Evolutionary conservation across 257 asterid genomes (phyloP).

Genomic region (Buddleja alternifolia): DNA sequence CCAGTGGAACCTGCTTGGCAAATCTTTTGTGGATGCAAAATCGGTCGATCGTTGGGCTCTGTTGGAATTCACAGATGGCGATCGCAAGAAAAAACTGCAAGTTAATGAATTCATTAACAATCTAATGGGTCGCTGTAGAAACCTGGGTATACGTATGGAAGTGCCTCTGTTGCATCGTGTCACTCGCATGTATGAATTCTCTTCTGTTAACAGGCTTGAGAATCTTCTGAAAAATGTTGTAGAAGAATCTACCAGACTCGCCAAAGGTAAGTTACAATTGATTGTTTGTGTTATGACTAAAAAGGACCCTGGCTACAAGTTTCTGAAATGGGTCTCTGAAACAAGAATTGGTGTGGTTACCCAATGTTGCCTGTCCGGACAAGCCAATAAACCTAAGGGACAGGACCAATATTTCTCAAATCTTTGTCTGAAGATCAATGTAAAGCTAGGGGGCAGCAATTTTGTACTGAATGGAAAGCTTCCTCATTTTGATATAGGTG

Average conservation of each 20-base stretch:
- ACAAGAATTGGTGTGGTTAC: slow-evolving; percentile 60
- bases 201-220: slow-evolving; percentile 36
- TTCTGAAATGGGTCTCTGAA: slow-evolving; percentile 71
- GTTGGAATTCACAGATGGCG: slow-evolving; percentile 46
- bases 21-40: slow-evolving; percentile 48
- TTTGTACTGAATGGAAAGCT: slow-evolving; percentile 50
- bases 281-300: slow-evolving; percentile 60
- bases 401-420: slow-evolving; percentile 64
- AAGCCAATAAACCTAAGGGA: slow-evolving; percentile 40
- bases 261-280: slow-evolving; percentile 46
- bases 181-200: slow-evolving; percentile 42
- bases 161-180: slow-evolving; percentile 33
- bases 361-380: slow-evolving; percentile 50
- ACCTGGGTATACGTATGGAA: slow-evolving; percentile 52
- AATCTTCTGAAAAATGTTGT: slow-evolving; percentile 38
- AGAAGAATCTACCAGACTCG: slow-evolving; percentile 19
- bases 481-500: slow-evolving; percentile 44
- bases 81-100: not conserved
- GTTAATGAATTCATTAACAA: slow-evolving; percentile 22
- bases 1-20: slow-evolving; percentile 65
- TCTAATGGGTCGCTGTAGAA: slow-evolving; percentile 39
- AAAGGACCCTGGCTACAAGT: slow-evolving; percentile 56
- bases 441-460: slow-evolving; percentile 76
- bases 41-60: slow-evolving; percentile 64
- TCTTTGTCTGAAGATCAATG: slow-evolving; percentile 70